Conservation (phyloP, 768 basidiomycete species). For the Boletellus ananas region DNA sequence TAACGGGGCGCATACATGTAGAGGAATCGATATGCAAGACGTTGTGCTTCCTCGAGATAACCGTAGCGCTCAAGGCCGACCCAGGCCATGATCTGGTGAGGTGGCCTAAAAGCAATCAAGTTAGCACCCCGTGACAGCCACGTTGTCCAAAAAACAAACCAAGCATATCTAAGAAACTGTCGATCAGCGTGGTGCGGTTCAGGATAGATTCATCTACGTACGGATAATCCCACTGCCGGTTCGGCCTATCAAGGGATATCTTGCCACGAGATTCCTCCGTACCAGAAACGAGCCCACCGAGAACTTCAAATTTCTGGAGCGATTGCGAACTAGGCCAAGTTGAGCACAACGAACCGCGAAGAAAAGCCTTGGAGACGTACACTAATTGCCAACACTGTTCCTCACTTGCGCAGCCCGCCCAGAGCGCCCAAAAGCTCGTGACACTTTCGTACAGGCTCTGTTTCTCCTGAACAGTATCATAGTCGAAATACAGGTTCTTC, state of each 20-base stretch:
- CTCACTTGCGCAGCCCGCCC: conserved; percentile 97
- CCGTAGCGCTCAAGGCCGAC: conserved; percentile 96
- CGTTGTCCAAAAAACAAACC: conserved; percentile 37
- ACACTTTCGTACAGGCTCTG: conserved; percentile 96
- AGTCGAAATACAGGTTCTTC: conserved; percentile 93
- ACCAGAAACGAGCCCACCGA: conserved; percentile 92
- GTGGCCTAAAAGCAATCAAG: conserved; percentile 54
- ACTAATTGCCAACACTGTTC: conserved; percentile 92
- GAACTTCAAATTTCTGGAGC: conserved; percentile 92
- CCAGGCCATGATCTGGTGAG: conserved; percentile 99
- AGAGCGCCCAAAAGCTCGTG: conserved; percentile 94
- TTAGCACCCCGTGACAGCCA: conserved; percentile 8
- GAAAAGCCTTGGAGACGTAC: conserved; percentile 46
- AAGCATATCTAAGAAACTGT: conserved; percentile 54
- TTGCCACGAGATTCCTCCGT: conserved; percentile 95
- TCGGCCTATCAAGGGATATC: conserved; percentile 93
- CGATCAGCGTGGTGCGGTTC: conserved; percentile 5
- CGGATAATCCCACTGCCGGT: conserved; percentile 99
- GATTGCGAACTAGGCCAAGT: conserved; percentile 61
- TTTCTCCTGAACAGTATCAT: conserved; percentile 86
- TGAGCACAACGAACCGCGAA: conserved; percentile 15
- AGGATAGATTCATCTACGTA: conserved; percentile 40
- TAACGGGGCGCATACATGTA: conserved; percentile 89
- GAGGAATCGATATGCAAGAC: conserved; percentile 93
- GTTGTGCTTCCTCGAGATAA: conserved; percentile 87